Percentiles rank a stretch among this genome's conserved stretches.
Conservation (phyloP, 148 eudicot species). For the Arctostaphylos glauca region DNA sequence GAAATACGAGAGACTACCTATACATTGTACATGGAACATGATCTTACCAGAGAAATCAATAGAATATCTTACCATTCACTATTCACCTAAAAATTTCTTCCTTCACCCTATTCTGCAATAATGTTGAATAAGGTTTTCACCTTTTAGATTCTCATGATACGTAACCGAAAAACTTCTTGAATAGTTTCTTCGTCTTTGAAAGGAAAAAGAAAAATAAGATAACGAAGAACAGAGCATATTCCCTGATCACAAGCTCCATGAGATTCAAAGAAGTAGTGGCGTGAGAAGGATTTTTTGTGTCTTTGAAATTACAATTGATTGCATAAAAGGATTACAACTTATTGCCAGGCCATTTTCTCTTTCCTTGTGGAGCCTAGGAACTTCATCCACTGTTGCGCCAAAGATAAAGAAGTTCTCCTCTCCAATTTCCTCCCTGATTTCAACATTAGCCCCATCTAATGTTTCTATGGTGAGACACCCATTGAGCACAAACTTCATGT, state of each 20-base stretch:
- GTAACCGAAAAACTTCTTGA: background rate
- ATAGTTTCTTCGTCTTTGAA: background rate
- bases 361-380: conserved; percentile 82
- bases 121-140: background rate
- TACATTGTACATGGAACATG: no score
- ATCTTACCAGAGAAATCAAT: background rate
- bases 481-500: conserved; percentile 97
- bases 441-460: conserved; percentile 94
- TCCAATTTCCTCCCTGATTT: conserved; percentile 95
- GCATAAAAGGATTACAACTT: background rate
- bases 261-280: background rate
- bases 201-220: background rate
- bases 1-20: no score
- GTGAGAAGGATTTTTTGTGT: background rate
- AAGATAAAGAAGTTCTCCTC: conserved; percentile 89
- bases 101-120: background rate
- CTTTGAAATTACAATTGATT: background rate
- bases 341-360: conserved; percentile 88
- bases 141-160: background rate
- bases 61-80: background rate
- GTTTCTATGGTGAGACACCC: conserved; percentile 97
- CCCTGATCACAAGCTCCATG: background rate
- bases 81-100: background rate
- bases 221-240: background rate
- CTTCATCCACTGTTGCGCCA: conserved; percentile 97